phyloP scores from a whole-genome alignment of 169 alveolate species.

The Eimeria necatrix region DNA sequence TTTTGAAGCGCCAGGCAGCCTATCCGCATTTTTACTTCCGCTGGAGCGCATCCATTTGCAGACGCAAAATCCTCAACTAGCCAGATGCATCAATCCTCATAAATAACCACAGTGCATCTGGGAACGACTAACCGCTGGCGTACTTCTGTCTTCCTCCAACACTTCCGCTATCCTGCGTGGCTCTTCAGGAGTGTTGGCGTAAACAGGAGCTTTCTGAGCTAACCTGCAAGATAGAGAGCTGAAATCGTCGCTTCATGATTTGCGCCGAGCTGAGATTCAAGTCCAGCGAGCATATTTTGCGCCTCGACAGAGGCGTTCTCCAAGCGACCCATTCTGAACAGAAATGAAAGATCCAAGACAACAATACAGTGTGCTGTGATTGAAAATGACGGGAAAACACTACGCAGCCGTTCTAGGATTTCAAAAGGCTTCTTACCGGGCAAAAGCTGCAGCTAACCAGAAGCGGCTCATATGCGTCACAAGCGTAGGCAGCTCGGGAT shows the following conservation, averaged over 20 bases:
- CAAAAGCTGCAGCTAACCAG: slow-evolving; percentile 79
- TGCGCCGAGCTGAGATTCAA: slow-evolving; percentile 74
- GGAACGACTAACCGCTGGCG: too few relatives aligned
- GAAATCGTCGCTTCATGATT: slow-evolving; percentile 79
- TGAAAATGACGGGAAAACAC: not conserved
- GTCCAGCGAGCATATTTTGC: slow-evolving; percentile 69
- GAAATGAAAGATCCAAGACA: not conserved
- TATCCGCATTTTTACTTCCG: slow-evolving; percentile 64
- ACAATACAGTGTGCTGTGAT: not conserved
- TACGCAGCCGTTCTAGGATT: not conserved
- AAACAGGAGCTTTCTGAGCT: not conserved
- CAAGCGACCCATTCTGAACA: slow-evolving; percentile 73
- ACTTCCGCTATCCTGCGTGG: slow-evolving; percentile 18
- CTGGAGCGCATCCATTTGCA: slow-evolving; percentile 4
- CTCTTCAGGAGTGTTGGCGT: not conserved
- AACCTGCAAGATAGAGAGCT: slow-evolving; percentile 77
- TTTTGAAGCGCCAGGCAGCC: slow-evolving; percentile 66
- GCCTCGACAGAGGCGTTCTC: slow-evolving; percentile 76
- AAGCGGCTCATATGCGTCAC: slow-evolving; percentile 79
- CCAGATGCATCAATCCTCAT: too few relatives aligned
- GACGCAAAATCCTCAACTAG: too few relatives aligned
- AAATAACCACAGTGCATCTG: too few relatives aligned
- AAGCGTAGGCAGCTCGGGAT: slow-evolving; percentile 71
- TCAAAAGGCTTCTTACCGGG: slow-evolving; percentile 41
- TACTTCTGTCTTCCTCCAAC: not conserved